Evolutionary conservation across 179 eudicot species (phyloP), one percentile per base, ranked within the genome.

Genomic region (Gypsophila paniculata): DNA sequence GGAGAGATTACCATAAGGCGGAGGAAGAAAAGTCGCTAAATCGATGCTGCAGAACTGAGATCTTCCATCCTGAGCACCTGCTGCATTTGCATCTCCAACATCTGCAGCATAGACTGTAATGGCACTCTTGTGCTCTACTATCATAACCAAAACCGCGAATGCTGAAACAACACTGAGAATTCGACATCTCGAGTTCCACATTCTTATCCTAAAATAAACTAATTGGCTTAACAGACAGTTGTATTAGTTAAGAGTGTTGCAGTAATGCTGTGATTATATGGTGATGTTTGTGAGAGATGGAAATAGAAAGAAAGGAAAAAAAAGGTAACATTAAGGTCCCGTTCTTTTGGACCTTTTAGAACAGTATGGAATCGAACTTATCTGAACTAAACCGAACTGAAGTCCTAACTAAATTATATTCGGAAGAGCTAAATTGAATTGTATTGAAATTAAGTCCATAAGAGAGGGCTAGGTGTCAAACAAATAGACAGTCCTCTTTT

Each of bases 21-120:
- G 87, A 69, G 99, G 99, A 66, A 94, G 89, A 81, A 91, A 87
- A 23, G 68, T 65, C 23, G 82, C 87, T 69, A 94, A 84, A 82
- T 90, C 88, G 44, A 73, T 59, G 81, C 78, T 86, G 80, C 98
- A 93, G 62, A 78, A 74, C 36, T 76, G 79, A 61, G 78, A 60
- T 44, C 68, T 71, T 14, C 57, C 74, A 65, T 59, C 72, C 18
- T 62, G 72, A 69, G 32, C 18, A 0, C 72, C 80, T 10, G 29
- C 80, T 10, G 29, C 58, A 66, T 54, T 68, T 22, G 52, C 68
- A 12, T 21, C 79, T 52, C 70, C 44, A 48, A 36, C 81, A 54
- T n/a, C 65, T 6, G 14, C 82, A 75, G 69, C 78, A 65, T 29
- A 17, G 8, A 60, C 82, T 6, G 26, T n/a, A 65, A 6, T 6